phyloP scores from a whole-genome alignment of 352 stramenopile genomes.

The Pseudoperonospora humuli region DNA sequence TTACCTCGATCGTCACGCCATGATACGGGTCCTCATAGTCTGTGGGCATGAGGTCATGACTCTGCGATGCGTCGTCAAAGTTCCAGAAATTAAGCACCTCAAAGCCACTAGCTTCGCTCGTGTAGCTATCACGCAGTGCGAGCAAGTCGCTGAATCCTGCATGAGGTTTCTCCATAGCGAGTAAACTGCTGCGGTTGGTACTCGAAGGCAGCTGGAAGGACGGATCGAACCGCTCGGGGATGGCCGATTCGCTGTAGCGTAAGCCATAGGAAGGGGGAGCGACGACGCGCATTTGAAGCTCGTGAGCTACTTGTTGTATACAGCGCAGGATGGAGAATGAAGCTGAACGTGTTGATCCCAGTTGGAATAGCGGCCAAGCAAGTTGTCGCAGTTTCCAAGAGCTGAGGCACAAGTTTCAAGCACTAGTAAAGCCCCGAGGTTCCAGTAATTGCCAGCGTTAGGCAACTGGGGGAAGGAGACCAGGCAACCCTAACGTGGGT shows the following conservation, averaged over 20 bases:
- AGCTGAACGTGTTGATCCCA: neutral
- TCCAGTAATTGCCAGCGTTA: too few relatives aligned
- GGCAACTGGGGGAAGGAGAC: constrained; percentile 11
- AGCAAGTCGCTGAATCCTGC: constrained; percentile 16
- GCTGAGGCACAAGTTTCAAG: constrained; percentile 6
- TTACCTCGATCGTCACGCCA: constrained; percentile 59
- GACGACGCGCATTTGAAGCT: constrained; percentile 19
- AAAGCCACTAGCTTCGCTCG: constrained; percentile 56
- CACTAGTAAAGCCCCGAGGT: too few relatives aligned
- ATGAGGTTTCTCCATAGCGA: constrained; percentile 34
- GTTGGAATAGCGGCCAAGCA: constrained; percentile 8
- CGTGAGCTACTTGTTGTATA: constrained; percentile 1
- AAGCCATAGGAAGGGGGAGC: constrained; percentile 12
- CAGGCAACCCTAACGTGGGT: constrained; percentile 1
- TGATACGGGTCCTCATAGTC: constrained; percentile 49
- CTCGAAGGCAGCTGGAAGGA: constrained; percentile 36
- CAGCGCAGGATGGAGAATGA: constrained; percentile 20
- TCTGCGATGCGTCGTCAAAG: constrained; percentile 30
- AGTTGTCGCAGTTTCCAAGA: constrained; percentile 7
- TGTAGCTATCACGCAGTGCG: constrained; percentile 39
- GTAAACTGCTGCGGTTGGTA: constrained; percentile 51
- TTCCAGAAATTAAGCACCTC: constrained; percentile 55
- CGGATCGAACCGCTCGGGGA: constrained; percentile 39
- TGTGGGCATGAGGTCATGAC: constrained; percentile 28
- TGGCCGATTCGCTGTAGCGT: constrained; percentile 47